Conservation (phyloP, 768 basidiomycete species). For the Hericium erinaceus region DNA sequence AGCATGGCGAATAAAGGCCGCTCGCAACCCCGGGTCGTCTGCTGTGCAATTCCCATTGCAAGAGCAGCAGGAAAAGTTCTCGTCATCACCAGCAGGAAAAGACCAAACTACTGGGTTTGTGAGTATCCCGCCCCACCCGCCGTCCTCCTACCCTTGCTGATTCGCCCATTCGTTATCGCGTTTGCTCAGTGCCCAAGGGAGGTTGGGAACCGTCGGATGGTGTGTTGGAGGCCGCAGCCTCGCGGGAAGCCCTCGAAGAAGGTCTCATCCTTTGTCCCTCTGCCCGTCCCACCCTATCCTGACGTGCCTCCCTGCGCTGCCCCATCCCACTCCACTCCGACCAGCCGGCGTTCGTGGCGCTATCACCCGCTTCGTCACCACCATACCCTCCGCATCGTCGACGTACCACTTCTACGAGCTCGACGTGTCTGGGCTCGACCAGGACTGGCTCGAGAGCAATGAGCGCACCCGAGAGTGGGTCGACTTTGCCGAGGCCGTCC, state of each 20-base stretch:
- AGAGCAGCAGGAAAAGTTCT: conserved; percentile 69
- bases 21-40: conserved; percentile 74
- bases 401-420: conserved; percentile 90
- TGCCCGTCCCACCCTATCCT: conserved; percentile 66
- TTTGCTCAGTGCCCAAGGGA: conserved; percentile 73
- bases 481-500: conserved; percentile 72
- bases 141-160: conserved; percentile 9
- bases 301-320: conserved; percentile 39
- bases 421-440: conserved; percentile 68
- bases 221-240: conserved; percentile 78
- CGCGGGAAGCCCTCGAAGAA: conserved; percentile 91
- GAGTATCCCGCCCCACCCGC: conserved; percentile 34
- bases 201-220: conserved; percentile 83
- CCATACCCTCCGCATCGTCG: conserved; percentile 67
- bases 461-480: conserved; percentile 85
- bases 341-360: conserved; percentile 83
- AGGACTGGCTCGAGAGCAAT: conserved; percentile 72
- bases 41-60: conserved; percentile 82
- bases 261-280: conserved; percentile 82
- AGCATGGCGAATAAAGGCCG: conserved; percentile 54
- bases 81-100: conserved; percentile 77
- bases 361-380: conserved; percentile 78
- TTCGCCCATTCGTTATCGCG: neutral
- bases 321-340: conserved; percentile 17
- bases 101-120: conserved; percentile 80